Evolutionary conservation across 2,329 filamentous ascomycete species (phyloP).

Genomic region (Fonsecaea erecta): DNA sequence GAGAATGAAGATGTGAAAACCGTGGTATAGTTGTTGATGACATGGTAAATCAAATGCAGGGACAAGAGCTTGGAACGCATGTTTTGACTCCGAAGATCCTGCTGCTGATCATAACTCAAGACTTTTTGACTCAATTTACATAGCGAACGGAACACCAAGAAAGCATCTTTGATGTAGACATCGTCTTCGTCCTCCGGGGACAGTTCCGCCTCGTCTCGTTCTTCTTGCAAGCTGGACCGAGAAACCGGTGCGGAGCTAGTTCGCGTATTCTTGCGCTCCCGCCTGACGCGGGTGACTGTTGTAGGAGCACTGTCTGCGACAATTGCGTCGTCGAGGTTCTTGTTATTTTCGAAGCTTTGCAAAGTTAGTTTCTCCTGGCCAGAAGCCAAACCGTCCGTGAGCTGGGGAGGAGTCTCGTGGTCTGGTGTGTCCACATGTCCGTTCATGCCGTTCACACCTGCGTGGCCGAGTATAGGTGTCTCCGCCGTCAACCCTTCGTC

Average conservation of each 20-base stretch:
- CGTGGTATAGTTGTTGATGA: constrained; percentile 89
- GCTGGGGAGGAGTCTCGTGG: constrained; percentile 53
- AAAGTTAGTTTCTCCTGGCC: constrained; percentile 65
- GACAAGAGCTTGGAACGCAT: constrained; percentile 98
- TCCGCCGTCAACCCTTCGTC: constrained; percentile 37
- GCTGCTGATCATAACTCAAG: constrained; percentile 84
- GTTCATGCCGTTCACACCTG: constrained; percentile 42
- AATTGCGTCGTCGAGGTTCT: constrained; percentile 67
- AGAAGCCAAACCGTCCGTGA: constrained; percentile 46
- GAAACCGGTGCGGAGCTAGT: constrained; percentile 51
- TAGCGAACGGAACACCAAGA: constrained; percentile 94
- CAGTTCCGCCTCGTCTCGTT: constrained; percentile 47
- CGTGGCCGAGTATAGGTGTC: constrained; percentile 34
- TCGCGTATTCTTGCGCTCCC: constrained; percentile 49
- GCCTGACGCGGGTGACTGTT: constrained; percentile 65
- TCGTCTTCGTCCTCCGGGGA: constrained; percentile 73
- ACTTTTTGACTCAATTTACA: constrained; percentile 96
- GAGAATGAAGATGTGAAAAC: constrained; percentile 91
- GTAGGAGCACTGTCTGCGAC: constrained; percentile 71
- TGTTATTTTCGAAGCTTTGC: constrained; percentile 70
- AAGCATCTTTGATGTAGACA: constrained; percentile 95
- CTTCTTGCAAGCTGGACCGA: constrained; percentile 42
- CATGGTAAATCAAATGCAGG: constrained; percentile 90
- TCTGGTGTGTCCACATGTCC: constrained; percentile 35
- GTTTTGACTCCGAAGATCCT: constrained; percentile 88